Base-by-base conservation (phyloP, 768 basidiomycete genomes). In the Suillus lakei region DNA sequence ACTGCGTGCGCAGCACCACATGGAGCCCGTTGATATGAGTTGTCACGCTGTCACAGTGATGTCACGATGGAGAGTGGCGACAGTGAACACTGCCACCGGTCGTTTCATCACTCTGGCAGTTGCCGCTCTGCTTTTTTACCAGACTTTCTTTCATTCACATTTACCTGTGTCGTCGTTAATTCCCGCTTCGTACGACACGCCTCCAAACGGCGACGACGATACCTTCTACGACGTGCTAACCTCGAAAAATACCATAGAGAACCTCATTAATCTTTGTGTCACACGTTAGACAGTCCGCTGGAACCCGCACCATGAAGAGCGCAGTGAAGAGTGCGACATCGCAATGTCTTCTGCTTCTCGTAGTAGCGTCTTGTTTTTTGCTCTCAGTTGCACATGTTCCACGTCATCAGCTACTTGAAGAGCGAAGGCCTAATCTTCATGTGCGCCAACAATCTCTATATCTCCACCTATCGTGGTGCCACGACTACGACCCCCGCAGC, bases 321-420 rank as follows among this genome's bases (percentile, higher is more conserved):
- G 70, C 67, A 65, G 71, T 75, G 71, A 71, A 74, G 64, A 66
- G 67, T 51, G 51, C 68, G 62, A 65, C 61, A 32, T 69, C 66
- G 21, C 66, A 70, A 44, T 68, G 67, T 60, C 68, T 81, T 36
- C 39, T 59, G 12, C 59, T 78, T 34, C 58, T 82, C 28, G 70
- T 75, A 36, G 56, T 71, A 41, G 63, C 72, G 7, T 69, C 74
- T 30, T 73, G 73, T 38, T 72, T 70, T 50, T 44, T 75, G 46
- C 63, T 78, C 18, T 66, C 75, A 60, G 74, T 71, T 43, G 67
- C 69, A 18, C 61, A 71, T 54, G 73, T 68, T 76, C 67, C 64
- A 74, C 54, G n/a, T n/a, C n/a, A 69, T 34, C 66, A 71, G 41
- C 66, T 65, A 53, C 66, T 74, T 36, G 60, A 66, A 54, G 64